These are phyloP conservation scores for Paxillus rubicundulus DNA, from an alignment of 768 basidiomycete species.

Conservation along the genomic window DNA sequence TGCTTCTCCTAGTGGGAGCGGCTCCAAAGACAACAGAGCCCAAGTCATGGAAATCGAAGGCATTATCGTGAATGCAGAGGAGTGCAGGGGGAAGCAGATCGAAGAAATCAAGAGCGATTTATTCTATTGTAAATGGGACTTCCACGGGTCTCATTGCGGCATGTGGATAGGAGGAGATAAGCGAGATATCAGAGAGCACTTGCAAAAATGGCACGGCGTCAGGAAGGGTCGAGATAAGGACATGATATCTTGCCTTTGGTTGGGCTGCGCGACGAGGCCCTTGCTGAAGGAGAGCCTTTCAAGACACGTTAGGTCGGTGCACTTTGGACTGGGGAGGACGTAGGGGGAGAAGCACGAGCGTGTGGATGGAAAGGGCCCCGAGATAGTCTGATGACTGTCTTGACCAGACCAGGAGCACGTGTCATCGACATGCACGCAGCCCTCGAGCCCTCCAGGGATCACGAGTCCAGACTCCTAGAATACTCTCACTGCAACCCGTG, in stretches of 20 bases:
- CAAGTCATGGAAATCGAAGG: background rate
- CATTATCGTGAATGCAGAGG: background rate
- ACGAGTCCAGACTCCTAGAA: background rate
- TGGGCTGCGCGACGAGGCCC: background rate
- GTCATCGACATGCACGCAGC: background rate
- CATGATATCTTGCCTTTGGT: background rate
- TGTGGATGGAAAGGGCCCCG: background rate
- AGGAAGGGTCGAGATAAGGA: background rate
- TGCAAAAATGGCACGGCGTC: background rate
- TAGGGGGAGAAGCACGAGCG: background rate
- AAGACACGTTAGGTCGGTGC: background rate
- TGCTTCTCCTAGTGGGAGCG: background rate
- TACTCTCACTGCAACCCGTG: no score
- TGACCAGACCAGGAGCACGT: background rate
- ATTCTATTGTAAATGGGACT: background rate
- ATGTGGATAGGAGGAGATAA: slow-evolving; percentile 5
- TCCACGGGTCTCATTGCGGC: background rate
- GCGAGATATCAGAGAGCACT: background rate
- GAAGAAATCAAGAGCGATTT: background rate
- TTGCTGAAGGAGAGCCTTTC: background rate
- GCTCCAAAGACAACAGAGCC: background rate
- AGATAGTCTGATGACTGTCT: background rate
- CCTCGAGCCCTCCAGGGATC: background rate
- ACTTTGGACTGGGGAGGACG: background rate
- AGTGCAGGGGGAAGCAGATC: background rate